Evolutionary conservation across 352 stramenopile species (phyloP).

Genomic region (Pythium dissotocum): DNA sequence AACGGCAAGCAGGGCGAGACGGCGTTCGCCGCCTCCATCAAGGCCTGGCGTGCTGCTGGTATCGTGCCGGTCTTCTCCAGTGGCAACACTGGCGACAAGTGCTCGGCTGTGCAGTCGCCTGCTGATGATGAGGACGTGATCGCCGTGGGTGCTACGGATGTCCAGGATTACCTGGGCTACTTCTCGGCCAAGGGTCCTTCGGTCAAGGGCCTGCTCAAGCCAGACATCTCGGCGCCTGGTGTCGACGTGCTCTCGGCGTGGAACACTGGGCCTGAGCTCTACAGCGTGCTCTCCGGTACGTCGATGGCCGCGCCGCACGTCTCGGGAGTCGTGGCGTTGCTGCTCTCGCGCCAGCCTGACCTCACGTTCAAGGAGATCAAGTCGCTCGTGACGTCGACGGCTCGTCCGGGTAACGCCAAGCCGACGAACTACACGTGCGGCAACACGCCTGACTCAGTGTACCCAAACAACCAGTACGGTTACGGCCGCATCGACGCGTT

Average conservation of each 20-base stretch:
- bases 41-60: conserved; percentile 22
- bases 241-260: conserved; percentile 16
- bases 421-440: conserved; percentile 20
- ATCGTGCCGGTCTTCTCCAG: conserved; percentile 29
- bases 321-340: conserved; percentile 26
- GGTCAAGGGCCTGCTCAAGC: not conserved
- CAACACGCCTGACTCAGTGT: conserved; percentile 13
- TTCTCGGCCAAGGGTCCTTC: conserved; percentile 13
- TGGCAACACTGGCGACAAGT: conserved; percentile 19
- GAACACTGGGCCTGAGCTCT: conserved; percentile 19
- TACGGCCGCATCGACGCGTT: conserved; percentile 31
- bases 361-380: conserved; percentile 19
- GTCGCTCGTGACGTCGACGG: not conserved
- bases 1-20: conserved; percentile 9
- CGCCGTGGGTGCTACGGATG: conserved; percentile 16
- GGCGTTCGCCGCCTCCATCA: conserved; percentile 10
- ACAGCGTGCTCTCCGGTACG: conserved; percentile 26
- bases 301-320: conserved; percentile 35
- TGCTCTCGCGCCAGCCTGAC: not conserved
- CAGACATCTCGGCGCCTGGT: conserved; percentile 6
- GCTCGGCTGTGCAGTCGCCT: conserved; percentile 7
- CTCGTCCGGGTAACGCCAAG: not conserved
- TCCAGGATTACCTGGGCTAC: conserved; percentile 5
- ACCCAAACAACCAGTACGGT: conserved; percentile 35
- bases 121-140: conserved; percentile 25